Percentiles rank a stretch among this genome's conserved stretches.
These are phyloP conservation scores for Rhynchosporium secalis DNA, from an alignment of 2,329 filamentous ascomycete genomes.

Conservation along the genomic window DNA sequence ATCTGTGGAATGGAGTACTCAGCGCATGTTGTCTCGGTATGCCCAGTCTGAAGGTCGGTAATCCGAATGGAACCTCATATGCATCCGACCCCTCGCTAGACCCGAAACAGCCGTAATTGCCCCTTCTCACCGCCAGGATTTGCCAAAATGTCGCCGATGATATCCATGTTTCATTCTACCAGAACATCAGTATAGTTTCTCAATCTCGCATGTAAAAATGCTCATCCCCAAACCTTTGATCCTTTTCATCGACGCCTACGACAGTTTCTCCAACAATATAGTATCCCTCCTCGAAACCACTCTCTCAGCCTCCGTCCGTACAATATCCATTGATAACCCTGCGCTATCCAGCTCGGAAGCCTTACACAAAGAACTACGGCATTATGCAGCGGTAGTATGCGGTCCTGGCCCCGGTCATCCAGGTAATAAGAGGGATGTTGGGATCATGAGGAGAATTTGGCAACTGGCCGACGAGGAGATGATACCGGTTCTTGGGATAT, in stretches of 20 bases:
- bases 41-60: no score
- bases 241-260: conserved; percentile 92
- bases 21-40: no score
- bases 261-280: conserved; percentile 97
- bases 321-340: conserved; percentile 70
- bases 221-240: conserved; percentile 48
- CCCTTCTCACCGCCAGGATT: neutral
- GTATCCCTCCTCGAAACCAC: conserved; percentile 74
- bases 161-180: neutral
- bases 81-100: conserved; percentile 14
- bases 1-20: no score
- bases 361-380: conserved; percentile 52
- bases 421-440: conserved; percentile 70
- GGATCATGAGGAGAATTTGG: conserved; percentile 80
- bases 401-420: conserved; percentile 90
- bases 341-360: conserved; percentile 48
- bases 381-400: conserved; percentile 83
- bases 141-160: neutral
- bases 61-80: conserved; percentile 20
- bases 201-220: conserved; percentile 32
- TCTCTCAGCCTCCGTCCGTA: conserved; percentile 66
- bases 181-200: neutral
- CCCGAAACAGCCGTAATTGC: conserved; percentile 5
- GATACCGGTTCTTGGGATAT: conserved; percentile 78
- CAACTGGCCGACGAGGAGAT: conserved; percentile 54